Percentiles rank a stretch among this genome's conserved stretches.
Evolutionary conservation across 805 yeast genomes (phyloP).

Genomic region (Maudiozyma serrabonitensis): DNA sequence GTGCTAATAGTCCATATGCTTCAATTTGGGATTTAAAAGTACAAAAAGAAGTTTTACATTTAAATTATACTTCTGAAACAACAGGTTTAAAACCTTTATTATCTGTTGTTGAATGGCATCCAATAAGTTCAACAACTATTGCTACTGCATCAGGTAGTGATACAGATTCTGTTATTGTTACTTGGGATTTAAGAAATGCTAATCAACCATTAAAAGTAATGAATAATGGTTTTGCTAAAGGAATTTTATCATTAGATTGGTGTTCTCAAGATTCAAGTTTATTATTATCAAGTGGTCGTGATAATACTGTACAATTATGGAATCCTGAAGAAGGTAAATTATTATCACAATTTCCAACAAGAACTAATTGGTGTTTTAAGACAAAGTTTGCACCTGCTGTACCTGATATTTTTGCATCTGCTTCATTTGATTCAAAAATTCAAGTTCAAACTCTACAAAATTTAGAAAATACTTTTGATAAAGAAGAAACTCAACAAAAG

Average conservation of each 20-base stretch:
- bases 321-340: conserved; percentile 67
- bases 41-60: conserved; percentile 78
- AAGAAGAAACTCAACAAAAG: conserved; percentile 24
- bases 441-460: conserved; percentile 82
- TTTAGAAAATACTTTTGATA: conserved; percentile 21
- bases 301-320: conserved; percentile 82
- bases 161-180: conserved; percentile 62
- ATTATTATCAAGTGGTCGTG: conserved; percentile 85
- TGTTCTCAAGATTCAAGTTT: conserved; percentile 70
- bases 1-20: conserved; percentile 65
- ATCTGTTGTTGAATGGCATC: conserved; percentile 91
- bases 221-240: conserved; percentile 66
- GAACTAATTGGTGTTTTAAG: conserved; percentile 90
- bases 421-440: conserved; percentile 80
- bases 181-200: conserved; percentile 94
- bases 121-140: conserved; percentile 72
- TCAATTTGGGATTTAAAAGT: conserved; percentile 91
- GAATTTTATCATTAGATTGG: conserved; percentile 90
- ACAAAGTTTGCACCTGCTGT: conserved; percentile 77
- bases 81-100: conserved; percentile 52
- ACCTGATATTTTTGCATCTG: conserved; percentile 84
- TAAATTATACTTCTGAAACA: conserved; percentile 53
- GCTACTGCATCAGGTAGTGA: conserved; percentile 84
- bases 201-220: conserved; percentile 76
- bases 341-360: conserved; percentile 81